phyloP scores from a whole-genome alignment of 148 eudicot genomes.

The Amaranthus palmeri region DNA sequence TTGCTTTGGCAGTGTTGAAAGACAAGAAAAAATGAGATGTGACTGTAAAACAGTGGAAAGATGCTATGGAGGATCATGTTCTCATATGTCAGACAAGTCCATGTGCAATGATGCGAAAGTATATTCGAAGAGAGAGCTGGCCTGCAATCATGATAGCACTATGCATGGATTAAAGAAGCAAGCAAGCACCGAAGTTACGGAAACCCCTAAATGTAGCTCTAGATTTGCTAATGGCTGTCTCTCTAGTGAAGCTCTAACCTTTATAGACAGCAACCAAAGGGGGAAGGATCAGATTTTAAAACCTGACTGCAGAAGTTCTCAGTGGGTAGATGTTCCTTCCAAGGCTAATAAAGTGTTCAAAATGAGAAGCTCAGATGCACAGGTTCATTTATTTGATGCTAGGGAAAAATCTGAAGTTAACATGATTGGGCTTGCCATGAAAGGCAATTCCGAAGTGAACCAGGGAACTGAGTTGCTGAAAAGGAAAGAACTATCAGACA shows the following conservation, averaged over 20 bases:
- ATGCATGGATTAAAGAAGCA: slow-evolving; percentile 22
- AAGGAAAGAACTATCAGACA: slow-evolving; percentile 40
- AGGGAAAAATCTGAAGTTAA: slow-evolving; percentile 26
- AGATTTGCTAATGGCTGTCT: slow-evolving; percentile 20
- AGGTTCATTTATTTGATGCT: slow-evolving; percentile 15
- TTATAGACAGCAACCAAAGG: slow-evolving; percentile 22
- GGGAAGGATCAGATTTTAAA: slow-evolving; percentile 22
- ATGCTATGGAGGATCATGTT: slow-evolving; percentile 32
- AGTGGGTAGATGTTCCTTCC: slow-evolving; percentile 55
- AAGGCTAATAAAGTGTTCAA: slow-evolving; percentile 23
- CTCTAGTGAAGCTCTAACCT: slow-evolving; percentile 18
- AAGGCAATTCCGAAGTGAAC: slow-evolving; percentile 21
- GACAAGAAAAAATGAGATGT: slow-evolving; percentile 28
- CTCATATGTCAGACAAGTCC: slow-evolving; percentile 27
- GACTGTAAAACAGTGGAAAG: slow-evolving; percentile 20
- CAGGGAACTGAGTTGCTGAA: slow-evolving; percentile 31
- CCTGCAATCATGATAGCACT: slow-evolving; percentile 17
- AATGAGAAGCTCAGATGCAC: slow-evolving; percentile 22
- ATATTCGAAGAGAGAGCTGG: slow-evolving; percentile 17
- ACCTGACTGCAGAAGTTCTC: slow-evolving; percentile 32
- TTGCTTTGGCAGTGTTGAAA: slow-evolving; percentile 25
- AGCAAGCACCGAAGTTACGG: slow-evolving; percentile 21
- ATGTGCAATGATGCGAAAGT: slow-evolving; percentile 22
- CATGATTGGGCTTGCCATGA: slow-evolving; percentile 18
- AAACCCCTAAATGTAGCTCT: slow-evolving; percentile 23